phyloP scores from a whole-genome alignment of 163 green algal species.

The Volvox carteri region DNA sequence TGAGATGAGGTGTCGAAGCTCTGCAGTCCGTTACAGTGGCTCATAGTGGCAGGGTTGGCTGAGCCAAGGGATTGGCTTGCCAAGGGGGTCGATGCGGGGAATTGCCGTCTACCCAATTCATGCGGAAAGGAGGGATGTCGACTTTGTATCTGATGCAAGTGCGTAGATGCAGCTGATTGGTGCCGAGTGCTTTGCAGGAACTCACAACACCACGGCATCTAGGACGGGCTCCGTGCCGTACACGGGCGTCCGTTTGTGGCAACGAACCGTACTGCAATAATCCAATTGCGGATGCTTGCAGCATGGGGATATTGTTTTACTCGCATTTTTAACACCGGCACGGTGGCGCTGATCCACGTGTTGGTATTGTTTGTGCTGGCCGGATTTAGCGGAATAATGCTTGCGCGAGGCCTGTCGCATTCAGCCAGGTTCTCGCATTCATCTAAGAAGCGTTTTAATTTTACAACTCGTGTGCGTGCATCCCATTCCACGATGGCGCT shows the following conservation, averaged over 20 bases:
- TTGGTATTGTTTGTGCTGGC: conserved; percentile 11
- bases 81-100: too few species aligned
- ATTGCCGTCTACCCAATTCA: too few species aligned
- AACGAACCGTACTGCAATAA: not conserved
- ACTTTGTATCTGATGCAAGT: too few species aligned
- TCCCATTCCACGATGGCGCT: conserved; percentile 33
- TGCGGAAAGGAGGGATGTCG: too few species aligned
- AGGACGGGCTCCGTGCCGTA: not conserved
- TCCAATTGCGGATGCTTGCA: not conserved
- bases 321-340: not conserved
- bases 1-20: not conserved
- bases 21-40: not conserved
- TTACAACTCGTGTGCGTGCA: not conserved
- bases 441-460: not conserved
- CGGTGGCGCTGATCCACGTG: not conserved
- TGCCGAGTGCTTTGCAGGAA: not conserved
- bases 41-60: not conserved
- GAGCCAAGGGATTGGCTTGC: not conserved
- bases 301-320: not conserved
- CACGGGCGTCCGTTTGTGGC: not conserved
- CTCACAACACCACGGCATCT: not conserved
- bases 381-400: conserved; percentile 1
- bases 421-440: conserved; percentile 2
- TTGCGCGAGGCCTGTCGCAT: not conserved
- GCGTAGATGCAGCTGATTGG: not conserved